Conservation (phyloP, 768 basidiomycete species). For the Leccinellum albellum region DNA sequence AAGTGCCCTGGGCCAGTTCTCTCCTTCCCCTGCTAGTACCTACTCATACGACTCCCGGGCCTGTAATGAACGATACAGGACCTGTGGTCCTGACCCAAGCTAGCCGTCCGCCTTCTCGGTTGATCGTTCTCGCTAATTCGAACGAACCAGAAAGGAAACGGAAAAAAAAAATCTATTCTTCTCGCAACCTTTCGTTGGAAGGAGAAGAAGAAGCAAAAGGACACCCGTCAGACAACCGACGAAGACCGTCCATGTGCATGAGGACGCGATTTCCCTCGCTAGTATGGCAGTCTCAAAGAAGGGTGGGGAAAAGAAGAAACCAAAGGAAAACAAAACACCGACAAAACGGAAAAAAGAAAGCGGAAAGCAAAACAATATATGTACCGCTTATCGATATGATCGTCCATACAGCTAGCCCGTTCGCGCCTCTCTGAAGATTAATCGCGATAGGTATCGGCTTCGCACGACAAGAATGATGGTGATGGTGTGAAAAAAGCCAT, state of each 20-base stretch:
- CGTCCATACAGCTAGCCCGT: neutral
- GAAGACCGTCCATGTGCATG: neutral
- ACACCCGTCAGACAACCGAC: neutral
- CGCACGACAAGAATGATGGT: conserved; percentile 3
- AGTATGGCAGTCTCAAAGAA: neutral
- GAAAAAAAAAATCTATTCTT: neutral
- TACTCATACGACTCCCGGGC: neutral
- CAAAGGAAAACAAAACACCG: neutral
- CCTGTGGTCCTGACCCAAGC: no score
- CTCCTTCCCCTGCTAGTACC: no score
- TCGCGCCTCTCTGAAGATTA: conserved; percentile 21
- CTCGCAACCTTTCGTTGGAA: neutral
- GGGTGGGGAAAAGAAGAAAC: neutral
- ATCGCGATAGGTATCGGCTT: conserved; percentile 13
- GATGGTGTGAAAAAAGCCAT: neutral
- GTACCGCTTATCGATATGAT: conserved; percentile 17
- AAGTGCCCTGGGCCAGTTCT: no score
- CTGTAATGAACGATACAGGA: no score
- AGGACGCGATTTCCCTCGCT: neutral
- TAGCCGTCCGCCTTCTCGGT: no score
- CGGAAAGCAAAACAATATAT: neutral
- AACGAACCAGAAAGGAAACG: neutral
- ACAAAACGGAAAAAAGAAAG: neutral
- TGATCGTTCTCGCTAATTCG: neutral
- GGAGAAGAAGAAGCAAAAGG: neutral